Conservation (phyloP, 1,284 basidiomycete genomes). For the Phaffia rhodozyma region DNA sequence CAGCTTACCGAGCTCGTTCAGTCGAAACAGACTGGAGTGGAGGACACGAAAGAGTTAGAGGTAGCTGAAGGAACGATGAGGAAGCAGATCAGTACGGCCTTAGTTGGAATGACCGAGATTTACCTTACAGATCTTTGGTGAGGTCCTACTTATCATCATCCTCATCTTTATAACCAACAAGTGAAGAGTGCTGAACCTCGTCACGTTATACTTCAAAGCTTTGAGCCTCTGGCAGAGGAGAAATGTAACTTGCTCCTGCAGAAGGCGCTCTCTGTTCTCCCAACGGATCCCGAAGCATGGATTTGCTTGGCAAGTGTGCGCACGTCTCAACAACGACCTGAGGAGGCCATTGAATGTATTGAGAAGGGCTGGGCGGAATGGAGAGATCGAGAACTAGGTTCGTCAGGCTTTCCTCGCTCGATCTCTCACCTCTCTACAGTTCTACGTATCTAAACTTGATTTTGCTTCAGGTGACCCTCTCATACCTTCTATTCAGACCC, state of each 20-base stretch:
- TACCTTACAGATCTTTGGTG: slow-evolving; percentile 96
- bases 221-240: slow-evolving; percentile 63
- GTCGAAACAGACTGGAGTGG: slow-evolving; percentile 45
- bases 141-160: slow-evolving; percentile 26
- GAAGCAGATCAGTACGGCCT: slow-evolving; percentile 63
- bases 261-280: slow-evolving; percentile 59
- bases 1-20: slow-evolving; percentile 42
- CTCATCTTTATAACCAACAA: neutral
- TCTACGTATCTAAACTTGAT: neutral
- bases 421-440: neutral
- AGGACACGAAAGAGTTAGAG: slow-evolving; percentile 39
- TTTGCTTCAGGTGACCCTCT: slow-evolving; percentile 47
- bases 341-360: slow-evolving; percentile 61
- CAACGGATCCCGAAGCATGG: slow-evolving; percentile 65
- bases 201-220: slow-evolving; percentile 39
- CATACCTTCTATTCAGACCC: slow-evolving; percentile 61
- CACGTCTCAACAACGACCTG: slow-evolving; percentile 70
- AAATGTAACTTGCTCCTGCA: slow-evolving; percentile 67
- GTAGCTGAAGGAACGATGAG: slow-evolving; percentile 49
- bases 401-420: slow-evolving; percentile 9
- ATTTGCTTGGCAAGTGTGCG: slow-evolving; percentile 76
- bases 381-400: slow-evolving; percentile 62
- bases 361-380: slow-evolving; percentile 58
- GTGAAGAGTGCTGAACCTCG: neutral
- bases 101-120: slow-evolving; percentile 86